Evolutionary conservation across 2,329 filamentous ascomycete species (phyloP).

Genomic region (Daldinia sp.): DNA sequence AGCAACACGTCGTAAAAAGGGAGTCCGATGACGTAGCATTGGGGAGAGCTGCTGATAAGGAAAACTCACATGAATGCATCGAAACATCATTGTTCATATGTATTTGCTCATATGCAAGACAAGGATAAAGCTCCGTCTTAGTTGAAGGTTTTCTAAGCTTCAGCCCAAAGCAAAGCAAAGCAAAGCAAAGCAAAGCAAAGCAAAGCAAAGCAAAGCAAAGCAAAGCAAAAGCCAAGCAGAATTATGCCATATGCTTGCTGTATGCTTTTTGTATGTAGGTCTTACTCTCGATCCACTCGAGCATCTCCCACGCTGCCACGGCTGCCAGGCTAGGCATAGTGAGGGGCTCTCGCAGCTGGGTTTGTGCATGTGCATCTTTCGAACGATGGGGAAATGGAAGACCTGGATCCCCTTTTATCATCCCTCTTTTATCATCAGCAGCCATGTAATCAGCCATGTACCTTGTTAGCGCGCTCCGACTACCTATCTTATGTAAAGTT

Average conservation of each 20-base stretch:
- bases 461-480: background rate
- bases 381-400: conserved; percentile 24
- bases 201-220: background rate
- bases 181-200: too few relatives aligned
- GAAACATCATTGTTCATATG: conserved; percentile 15
- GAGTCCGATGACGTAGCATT: conserved; percentile 28
- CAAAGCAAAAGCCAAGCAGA: background rate
- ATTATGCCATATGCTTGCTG: background rate
- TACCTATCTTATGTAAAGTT: background rate
- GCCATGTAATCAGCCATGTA: background rate
- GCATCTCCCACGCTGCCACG: conserved; percentile 21
- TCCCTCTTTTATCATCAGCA: conserved; percentile 4
- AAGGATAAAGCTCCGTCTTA: conserved; percentile 12
- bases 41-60: conserved; percentile 2
- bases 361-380: conserved; percentile 35
- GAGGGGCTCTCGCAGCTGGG: conserved; percentile 26
- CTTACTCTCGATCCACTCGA: conserved; percentile 12
- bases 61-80: conserved; percentile 33
- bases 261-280: background rate
- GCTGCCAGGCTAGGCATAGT: conserved; percentile 17
- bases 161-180: too few relatives aligned
- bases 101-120: conserved; percentile 21
- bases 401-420: conserved; percentile 23
- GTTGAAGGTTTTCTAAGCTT: conserved; percentile 20
- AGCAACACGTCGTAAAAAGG: conserved; percentile 19